Conservation (phyloP, 495 filamentous ascomycete species). For the Mytilinidion resinicola region DNA sequence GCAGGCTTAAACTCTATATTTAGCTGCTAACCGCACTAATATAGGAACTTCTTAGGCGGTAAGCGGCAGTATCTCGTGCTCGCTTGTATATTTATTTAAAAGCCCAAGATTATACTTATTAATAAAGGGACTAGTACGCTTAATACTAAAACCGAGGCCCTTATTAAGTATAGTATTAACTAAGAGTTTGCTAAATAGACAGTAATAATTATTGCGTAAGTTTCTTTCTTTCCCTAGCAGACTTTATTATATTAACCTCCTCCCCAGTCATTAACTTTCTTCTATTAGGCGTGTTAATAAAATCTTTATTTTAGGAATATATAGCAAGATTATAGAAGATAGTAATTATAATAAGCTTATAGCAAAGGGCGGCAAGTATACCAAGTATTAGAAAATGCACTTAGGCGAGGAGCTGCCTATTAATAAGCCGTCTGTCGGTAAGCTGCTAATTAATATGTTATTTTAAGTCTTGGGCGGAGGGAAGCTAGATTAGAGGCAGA, state of each 20-base stretch:
- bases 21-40: no score
- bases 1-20: no score
- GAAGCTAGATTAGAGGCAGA: no score
- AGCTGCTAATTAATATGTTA: no score
- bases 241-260: background rate
- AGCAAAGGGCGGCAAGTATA: background rate
- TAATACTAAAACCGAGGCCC: background rate
- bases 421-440: background rate
- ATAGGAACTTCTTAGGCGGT: no score
- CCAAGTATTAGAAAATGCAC: background rate
- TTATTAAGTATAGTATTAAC: background rate
- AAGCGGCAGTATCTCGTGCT: no score
- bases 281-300: no score
- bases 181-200: background rate
- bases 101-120: no score
- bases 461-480: no score
- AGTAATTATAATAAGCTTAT: background rate
- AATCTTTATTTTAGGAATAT: background rate
- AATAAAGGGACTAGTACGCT: no score
- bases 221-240: background rate
- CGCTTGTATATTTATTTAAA: no score
- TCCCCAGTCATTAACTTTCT: background rate
- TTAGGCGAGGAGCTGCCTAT: background rate
- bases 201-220: background rate
- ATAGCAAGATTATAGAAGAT: background rate